phyloP scores from a whole-genome alignment of 495 filamentous ascomycete genomes.

The Eremomyces bilateralis region DNA sequence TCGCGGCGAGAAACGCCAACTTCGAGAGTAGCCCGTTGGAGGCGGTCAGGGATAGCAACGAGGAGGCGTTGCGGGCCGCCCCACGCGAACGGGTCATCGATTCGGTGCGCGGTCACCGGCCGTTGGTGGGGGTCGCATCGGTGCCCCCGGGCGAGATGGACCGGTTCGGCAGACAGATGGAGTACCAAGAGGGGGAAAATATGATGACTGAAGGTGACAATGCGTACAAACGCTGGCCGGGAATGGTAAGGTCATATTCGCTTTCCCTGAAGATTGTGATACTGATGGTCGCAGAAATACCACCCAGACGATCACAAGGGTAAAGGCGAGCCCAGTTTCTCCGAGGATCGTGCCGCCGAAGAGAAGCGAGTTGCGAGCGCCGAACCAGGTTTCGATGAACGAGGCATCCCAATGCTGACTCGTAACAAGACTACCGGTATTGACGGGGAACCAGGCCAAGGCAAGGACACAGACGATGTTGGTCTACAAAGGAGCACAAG shows the following conservation, averaged over 20 bases:
- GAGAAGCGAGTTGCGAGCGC: constrained; percentile 20
- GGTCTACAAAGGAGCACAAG: not conserved
- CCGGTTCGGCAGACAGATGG: constrained; percentile 39
- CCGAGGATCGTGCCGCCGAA: constrained; percentile 42
- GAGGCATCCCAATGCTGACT: constrained; percentile 16
- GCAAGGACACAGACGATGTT: constrained; percentile 3
- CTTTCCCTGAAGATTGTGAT: not conserved
- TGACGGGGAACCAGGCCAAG: constrained; percentile 1
- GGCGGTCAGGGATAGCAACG: constrained; percentile 51
- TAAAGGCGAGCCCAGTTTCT: constrained; percentile 56
- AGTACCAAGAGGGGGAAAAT: constrained; percentile 72
- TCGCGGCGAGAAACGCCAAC: constrained; percentile 45
- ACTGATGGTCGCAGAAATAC: constrained; percentile 31
- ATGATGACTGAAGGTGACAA: constrained; percentile 47
- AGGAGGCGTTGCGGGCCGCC: constrained; percentile 62
- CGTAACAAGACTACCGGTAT: constrained; percentile 10
- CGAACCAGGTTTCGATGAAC: constrained; percentile 3
- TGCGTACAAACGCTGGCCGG: constrained; percentile 46
- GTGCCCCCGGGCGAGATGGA: constrained; percentile 53
- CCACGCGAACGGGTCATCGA: constrained; percentile 62
- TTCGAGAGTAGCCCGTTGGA: constrained; percentile 46
- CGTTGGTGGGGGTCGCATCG: constrained; percentile 61
- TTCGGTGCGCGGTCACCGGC: constrained; percentile 49
- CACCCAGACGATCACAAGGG: constrained; percentile 51
- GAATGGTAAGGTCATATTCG: constrained; percentile 30